Percentiles rank a stretch among this genome's conserved stretches.
Evolutionary conservation across 441 rosid species (phyloP).

Genomic region (Biscutella laevigata): DNA sequence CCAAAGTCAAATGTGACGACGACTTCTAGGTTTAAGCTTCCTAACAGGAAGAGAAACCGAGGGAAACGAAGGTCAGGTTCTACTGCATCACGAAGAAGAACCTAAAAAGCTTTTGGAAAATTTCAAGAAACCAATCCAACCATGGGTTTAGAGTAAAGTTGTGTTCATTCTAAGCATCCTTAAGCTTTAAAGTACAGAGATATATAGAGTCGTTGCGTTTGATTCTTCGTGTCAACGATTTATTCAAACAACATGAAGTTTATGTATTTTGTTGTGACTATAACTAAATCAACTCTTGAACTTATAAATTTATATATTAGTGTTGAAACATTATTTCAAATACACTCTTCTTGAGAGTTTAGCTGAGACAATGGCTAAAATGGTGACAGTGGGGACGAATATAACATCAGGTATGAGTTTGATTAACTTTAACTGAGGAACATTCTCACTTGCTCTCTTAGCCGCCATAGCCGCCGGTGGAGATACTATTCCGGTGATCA

Average conservation of each 20-base stretch:
- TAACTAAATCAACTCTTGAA: no score
- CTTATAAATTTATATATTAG: no score
- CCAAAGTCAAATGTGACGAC: constrained; percentile 36
- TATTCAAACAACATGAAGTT: no score
- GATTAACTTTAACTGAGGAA: constrained; percentile 55
- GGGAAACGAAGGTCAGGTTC: constrained; percentile 41
- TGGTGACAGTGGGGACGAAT: constrained; percentile 61
- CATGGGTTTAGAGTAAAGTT: background rate
- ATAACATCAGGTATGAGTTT: constrained; percentile 69
- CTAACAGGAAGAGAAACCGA: constrained; percentile 44
- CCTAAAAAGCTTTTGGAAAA: constrained; percentile 15
- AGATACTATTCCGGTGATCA: constrained; percentile 49
- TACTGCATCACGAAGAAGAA: constrained; percentile 33
- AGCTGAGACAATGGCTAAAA: constrained; percentile 50
- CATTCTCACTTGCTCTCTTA: constrained; percentile 69
- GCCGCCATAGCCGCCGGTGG: constrained; percentile 89
- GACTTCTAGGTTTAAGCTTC: constrained; percentile 35
- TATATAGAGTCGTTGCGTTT: background rate
- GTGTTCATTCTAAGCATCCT: background rate
- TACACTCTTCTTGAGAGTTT: constrained; percentile 62
- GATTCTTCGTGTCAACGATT: constrained; percentile 7
- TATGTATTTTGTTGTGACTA: no score
- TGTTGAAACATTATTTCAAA: constrained; percentile 25
- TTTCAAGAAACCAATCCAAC: background rate
- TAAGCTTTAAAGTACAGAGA: constrained; percentile 13